These are phyloP conservation scores for Saccharomycopsis amapae DNA, from an alignment of 805 yeast species.

Conservation along the genomic window DNA sequence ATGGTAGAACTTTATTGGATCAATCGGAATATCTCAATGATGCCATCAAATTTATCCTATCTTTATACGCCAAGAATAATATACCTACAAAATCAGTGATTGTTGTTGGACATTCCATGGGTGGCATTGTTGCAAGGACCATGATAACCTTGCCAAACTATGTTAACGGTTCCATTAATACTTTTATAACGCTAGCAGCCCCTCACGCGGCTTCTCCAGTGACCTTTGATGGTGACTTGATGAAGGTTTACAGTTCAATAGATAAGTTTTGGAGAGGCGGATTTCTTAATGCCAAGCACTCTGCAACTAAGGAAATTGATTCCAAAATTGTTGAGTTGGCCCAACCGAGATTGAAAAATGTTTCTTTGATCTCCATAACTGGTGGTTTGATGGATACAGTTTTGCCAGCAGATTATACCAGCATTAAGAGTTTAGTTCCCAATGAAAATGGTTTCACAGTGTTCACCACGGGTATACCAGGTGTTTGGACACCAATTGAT, in stretches of 20 bases:
- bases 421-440: constrained; percentile 66
- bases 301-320: constrained; percentile 11
- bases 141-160: constrained; percentile 78
- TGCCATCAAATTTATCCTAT: constrained; percentile 70
- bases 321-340: constrained; percentile 30
- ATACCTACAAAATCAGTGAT: constrained; percentile 60
- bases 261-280: constrained; percentile 79
- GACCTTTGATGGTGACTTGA: constrained; percentile 84
- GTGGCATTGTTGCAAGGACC: constrained; percentile 88
- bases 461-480: constrained; percentile 78
- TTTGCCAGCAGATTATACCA: constrained; percentile 86
- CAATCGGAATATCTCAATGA: constrained; percentile 92
- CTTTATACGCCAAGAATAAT: constrained; percentile 41
- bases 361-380: constrained; percentile 76
- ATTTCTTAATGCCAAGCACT: constrained; percentile 28
- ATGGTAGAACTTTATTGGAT: constrained; percentile 86
- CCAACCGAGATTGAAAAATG: constrained; percentile 40
- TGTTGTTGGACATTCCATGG: constrained; percentile 91
- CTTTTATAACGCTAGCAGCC: constrained; percentile 78
- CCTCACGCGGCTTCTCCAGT: constrained; percentile 93
- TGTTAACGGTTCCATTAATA: constrained; percentile 61
- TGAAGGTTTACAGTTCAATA: constrained; percentile 62
- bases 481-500: constrained; percentile 90
- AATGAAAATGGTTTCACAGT: constrained; percentile 72
- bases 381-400: constrained; percentile 79